Evolutionary conservation across 495 filamentous ascomycete species (phyloP).

Genomic region (Rhypophila decipiens): DNA sequence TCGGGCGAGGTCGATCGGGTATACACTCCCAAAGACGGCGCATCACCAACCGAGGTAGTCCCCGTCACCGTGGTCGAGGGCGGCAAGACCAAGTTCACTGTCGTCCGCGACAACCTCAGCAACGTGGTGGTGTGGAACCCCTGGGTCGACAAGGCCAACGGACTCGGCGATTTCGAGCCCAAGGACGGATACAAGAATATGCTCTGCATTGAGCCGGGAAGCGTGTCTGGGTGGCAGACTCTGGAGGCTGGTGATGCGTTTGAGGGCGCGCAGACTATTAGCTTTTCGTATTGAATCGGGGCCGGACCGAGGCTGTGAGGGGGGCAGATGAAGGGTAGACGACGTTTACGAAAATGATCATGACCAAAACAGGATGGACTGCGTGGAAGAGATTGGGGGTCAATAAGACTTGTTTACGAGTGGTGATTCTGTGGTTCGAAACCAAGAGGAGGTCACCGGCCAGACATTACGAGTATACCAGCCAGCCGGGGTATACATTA

Average conservation of each 20-base stretch:
- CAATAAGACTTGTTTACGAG: too few species aligned
- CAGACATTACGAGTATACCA: too few species aligned
- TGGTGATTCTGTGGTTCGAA: too few species aligned
- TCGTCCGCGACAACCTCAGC: slow-evolving; percentile 71
- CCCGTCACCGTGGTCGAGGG: slow-evolving; percentile 52
- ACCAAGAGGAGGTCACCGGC: too few species aligned
- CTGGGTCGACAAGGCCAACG: slow-evolving; percentile 74
- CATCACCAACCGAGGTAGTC: slow-evolving; percentile 47
- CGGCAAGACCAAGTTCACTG: slow-evolving; percentile 57
- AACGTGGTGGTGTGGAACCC: slow-evolving; percentile 98
- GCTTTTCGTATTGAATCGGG: slow-evolving; percentile 8
- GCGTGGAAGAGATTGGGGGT: too few species aligned
- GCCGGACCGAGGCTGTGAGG: too few species aligned
- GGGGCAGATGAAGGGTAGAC: too few species aligned
- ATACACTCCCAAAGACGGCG: slow-evolving; percentile 44
- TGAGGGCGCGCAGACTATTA: slow-evolving; percentile 80
- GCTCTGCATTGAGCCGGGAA: slow-evolving; percentile 89
- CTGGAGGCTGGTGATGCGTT: slow-evolving; percentile 83
- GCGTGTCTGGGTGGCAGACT: slow-evolving; percentile 72
- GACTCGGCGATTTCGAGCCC: slow-evolving; percentile 82
- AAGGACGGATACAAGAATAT: slow-evolving; percentile 85
- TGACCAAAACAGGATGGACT: too few species aligned
- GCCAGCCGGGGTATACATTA: too few species aligned
- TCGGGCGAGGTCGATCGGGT: slow-evolving; percentile 74
- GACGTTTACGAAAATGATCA: too few species aligned